Evolutionary conservation across 306 rosid genomes (phyloP).

Genomic region (Astragalus glycyphyllos): DNA sequence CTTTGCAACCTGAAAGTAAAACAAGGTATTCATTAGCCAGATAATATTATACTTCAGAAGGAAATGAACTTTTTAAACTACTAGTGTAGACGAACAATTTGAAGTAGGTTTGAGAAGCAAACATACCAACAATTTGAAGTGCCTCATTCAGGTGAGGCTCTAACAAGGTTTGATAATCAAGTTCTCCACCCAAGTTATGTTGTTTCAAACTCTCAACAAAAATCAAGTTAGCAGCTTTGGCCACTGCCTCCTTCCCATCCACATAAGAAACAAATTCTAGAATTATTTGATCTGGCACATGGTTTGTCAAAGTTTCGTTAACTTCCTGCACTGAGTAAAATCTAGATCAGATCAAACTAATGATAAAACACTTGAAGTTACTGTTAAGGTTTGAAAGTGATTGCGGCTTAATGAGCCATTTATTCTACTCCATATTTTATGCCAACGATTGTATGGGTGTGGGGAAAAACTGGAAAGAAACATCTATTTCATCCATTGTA

Average conservation of each 20-base stretch:
- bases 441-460: not conserved
- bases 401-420: constrained; percentile 1
- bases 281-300: constrained; percentile 52
- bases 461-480: constrained; percentile 26
- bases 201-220: constrained; percentile 57
- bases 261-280: constrained; percentile 68
- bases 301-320: constrained; percentile 44
- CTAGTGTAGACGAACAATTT: no score
- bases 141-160: constrained; percentile 75
- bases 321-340: constrained; percentile 57
- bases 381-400: constrained; percentile 10
- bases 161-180: constrained; percentile 47
- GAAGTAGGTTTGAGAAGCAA: constrained; percentile 36
- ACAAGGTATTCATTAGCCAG: constrained; percentile 17
- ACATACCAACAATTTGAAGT: constrained; percentile 73
- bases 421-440: constrained; percentile 26
- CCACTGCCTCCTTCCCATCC: constrained; percentile 84
- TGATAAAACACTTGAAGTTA: constrained; percentile 4
- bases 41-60: constrained; percentile 33
- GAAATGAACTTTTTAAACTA: constrained; percentile 40
- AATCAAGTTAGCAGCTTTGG: constrained; percentile 80
- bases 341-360: constrained; percentile 45
- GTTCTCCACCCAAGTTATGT: constrained; percentile 50
- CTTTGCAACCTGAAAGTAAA: constrained; percentile 62
- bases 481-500: no score